Percentiles rank a stretch among this genome's conserved stretches.
Evolutionary conservation across 495 filamentous ascomycete genomes (phyloP).

Genomic region (Halenospora varia): DNA sequence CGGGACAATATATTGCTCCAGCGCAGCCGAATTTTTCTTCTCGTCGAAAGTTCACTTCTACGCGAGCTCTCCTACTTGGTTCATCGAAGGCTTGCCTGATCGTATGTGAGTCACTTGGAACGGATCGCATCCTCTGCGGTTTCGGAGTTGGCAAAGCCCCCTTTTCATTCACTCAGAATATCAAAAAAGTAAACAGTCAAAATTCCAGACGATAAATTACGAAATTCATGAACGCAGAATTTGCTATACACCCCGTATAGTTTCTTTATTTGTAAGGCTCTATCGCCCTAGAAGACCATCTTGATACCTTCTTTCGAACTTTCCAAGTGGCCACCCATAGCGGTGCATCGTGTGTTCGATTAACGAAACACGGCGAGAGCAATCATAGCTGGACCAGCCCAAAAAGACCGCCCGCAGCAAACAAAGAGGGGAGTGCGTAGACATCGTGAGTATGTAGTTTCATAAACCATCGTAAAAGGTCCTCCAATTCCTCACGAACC

Average conservation of each 20-base stretch:
- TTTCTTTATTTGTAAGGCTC: slow-evolving; percentile 16
- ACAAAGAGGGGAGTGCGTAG: slow-evolving; percentile 1
- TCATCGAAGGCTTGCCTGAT: too few species aligned
- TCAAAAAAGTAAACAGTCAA: not conserved
- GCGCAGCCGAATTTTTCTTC: too few species aligned
- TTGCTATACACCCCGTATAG: slow-evolving; percentile 19
- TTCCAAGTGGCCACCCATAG: not conserved
- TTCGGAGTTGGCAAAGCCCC: not conserved
- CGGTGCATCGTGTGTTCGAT: slow-evolving; percentile 1
- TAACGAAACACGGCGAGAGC: slow-evolving; percentile 14
- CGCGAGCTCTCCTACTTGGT: too few species aligned
- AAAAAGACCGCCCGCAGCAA: slow-evolving; percentile 16
- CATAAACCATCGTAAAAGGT: not conserved
- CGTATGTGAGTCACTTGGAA: too few species aligned
- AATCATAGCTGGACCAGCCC: slow-evolving; percentile 19
- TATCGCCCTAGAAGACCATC: slow-evolving; percentile 4
- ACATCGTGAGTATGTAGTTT: not conserved
- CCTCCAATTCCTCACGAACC: not conserved
- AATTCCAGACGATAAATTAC: too few species aligned
- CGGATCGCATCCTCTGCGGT: too few species aligned
- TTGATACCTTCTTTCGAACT: not conserved
- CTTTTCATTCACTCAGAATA: not conserved
- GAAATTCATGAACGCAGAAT: not conserved
- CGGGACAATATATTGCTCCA: too few species aligned
- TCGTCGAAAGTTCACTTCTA: too few species aligned